Base-by-base conservation (phyloP, 1,139 yeast species). In the Saccharomyces hybrid region DNA sequence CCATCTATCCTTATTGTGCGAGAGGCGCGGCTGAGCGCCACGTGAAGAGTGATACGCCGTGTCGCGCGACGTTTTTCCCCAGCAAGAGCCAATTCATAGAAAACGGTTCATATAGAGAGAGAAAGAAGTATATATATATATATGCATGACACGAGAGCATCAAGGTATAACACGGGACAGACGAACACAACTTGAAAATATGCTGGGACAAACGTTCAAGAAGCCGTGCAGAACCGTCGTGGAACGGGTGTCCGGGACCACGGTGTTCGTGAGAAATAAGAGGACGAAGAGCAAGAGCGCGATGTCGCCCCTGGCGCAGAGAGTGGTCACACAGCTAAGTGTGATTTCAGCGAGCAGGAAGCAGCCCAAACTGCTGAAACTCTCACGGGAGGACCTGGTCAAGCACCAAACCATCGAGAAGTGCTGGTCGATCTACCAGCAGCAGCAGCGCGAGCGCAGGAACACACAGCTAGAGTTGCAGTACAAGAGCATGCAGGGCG, bases 321-420 rank as follows among this genome's bases (percentile, higher is more conserved):
- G 78, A 65, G 79, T 84, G 52, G 82, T 84, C 54, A 81, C 85
- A 56, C 95, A 91, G 73, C 78, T 90, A 59, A 86, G 95, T 48
- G 96, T 91, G 27, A 73, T 89, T 64, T 83, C 95, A 27, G 96
- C 96, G 16, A 80, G 88, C 57, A 83, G 89, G 74, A 90, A 89
- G 72, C 93, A 86, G 70, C 98, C 99, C 50, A 82, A 84, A 64
- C 75, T 88, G 64, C 73, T 93, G 59, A 87, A 83, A 64, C 76
- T 90, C 48, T 80, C 88, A 58, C 76, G 81, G 42, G 97, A 91
- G 70, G 99, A 93, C 68, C 77, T 85, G 58, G 77, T 91, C 60
- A 88, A 95, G 67, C 98, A 93, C 69, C 82, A 82, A 63, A 83
- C 91, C 12, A 86, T 93, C 54, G 83, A 82, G 65, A 84, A 82